These are phyloP conservation scores for Picochlorum sp. DNA, from an alignment of 139 green algal species.

Conservation along the genomic window DNA sequence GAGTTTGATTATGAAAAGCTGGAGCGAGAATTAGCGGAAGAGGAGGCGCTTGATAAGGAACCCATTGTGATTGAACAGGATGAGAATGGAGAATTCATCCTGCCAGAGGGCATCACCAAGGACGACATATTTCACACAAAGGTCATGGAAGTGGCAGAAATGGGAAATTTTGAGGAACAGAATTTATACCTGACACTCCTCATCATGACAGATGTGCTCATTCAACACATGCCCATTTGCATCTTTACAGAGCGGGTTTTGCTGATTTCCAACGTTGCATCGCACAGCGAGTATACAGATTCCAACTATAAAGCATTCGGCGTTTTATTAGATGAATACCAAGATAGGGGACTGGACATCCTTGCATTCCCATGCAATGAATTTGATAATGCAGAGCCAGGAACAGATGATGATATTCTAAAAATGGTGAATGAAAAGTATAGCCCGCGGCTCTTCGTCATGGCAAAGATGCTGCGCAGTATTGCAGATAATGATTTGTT, in stretches of 20 bases:
- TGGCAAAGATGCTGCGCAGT: not conserved
- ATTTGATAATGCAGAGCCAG: conserved; percentile 1
- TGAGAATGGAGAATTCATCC: too few relatives aligned
- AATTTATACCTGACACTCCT: too few relatives aligned
- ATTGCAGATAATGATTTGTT: not conserved
- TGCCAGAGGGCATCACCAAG: too few relatives aligned
- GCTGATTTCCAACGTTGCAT: conserved; percentile 6
- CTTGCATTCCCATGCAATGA: conserved; percentile 9
- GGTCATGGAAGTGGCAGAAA: too few relatives aligned
- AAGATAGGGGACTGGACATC: not conserved
- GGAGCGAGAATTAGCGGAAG: too few relatives aligned
- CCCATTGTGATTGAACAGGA: too few relatives aligned
- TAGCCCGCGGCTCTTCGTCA: not conserved
- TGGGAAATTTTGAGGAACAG: too few relatives aligned
- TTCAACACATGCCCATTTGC: not conserved
- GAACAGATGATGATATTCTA: not conserved
- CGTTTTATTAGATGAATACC: not conserved
- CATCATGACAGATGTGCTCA: too few relatives aligned
- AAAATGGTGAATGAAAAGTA: not conserved
- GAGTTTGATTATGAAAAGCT: too few relatives aligned
- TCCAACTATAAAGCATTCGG: conserved; percentile 6
- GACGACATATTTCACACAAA: too few relatives aligned
- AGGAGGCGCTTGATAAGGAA: too few relatives aligned
- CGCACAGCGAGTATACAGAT: conserved; percentile 9
- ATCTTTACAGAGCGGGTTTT: not conserved